Conservation (phyloP, 805 yeast species). For the Yamadazyma philogaea region DNA sequence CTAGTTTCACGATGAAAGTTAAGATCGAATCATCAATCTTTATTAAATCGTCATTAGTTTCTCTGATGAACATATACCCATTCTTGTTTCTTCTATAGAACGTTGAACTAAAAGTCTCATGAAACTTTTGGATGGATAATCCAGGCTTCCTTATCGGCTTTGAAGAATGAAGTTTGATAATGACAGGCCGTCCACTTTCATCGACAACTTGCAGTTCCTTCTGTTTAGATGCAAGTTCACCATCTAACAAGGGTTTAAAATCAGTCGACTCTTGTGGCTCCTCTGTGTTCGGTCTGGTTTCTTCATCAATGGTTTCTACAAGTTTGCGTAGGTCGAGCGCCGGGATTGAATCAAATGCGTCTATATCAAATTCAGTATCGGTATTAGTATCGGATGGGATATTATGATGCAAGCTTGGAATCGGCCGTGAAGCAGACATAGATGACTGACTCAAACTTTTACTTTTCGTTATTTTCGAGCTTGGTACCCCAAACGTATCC, state of each 20-base stretch:
- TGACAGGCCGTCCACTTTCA: slow-evolving; percentile 1
- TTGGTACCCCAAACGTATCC: slow-evolving; percentile 1
- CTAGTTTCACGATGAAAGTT: slow-evolving; percentile 9
- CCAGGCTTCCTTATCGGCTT: slow-evolving; percentile 7
- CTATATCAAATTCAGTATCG: neutral
- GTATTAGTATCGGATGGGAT: neutral
- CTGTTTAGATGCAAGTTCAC: neutral
- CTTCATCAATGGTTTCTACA: slow-evolving; percentile 3
- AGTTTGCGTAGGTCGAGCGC: neutral
- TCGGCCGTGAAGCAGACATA: neutral
- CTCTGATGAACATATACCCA: slow-evolving; percentile 36
- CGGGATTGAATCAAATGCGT: neutral
- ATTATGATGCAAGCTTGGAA: neutral
- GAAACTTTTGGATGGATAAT: slow-evolving; percentile 13
- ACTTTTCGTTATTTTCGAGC: neutral
- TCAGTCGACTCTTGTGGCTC: neutral
- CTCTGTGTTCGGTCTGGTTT: neutral
- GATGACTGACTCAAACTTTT: slow-evolving; percentile 6
- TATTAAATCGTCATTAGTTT: slow-evolving; percentile 21
- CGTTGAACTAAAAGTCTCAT: slow-evolving; percentile 26
- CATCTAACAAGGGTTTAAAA: neutral
- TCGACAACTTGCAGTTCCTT: neutral
- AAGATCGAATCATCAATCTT: slow-evolving; percentile 13
- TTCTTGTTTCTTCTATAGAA: slow-evolving; percentile 31
- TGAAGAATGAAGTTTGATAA: slow-evolving; percentile 2